phyloP scores from a whole-genome alignment of 164 flowering plant genomes.

The Berberis vulgaris region DNA sequence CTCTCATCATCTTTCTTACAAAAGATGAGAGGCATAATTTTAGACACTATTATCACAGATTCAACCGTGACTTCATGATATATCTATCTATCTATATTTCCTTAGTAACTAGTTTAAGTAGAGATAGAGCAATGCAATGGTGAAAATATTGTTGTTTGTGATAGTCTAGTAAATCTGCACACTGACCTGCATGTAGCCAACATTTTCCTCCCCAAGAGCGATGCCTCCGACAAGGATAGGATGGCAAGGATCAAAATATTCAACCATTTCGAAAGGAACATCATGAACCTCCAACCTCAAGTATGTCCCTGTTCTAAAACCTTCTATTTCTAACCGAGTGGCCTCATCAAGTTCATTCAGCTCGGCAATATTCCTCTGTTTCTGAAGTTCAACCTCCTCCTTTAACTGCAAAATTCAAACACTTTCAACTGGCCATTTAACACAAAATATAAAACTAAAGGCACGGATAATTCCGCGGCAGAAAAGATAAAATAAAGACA shows the following conservation, averaged over 20 bases:
- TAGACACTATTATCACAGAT: no score
- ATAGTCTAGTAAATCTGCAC: neutral
- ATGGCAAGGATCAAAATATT: conserved; percentile 84
- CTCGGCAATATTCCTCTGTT: conserved; percentile 73
- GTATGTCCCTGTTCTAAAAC: conserved; percentile 83
- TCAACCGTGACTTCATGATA: no score
- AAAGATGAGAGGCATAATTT: no score
- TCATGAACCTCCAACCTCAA: conserved; percentile 76
- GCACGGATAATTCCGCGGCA: no score
- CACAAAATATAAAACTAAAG: neutral
- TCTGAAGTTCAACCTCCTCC: conserved; percentile 75
- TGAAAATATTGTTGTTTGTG: no score
- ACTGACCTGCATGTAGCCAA: conserved; percentile 93
- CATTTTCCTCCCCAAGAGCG: conserved; percentile 81
- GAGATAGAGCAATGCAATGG: no score
- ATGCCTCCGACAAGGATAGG: conserved; percentile 91
- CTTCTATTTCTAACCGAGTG: conserved; percentile 74
- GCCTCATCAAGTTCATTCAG: conserved; percentile 83
- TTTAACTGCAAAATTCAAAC: conserved; percentile 50
- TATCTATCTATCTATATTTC: no score
- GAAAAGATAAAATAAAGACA: no score
- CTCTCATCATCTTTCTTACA: no score
- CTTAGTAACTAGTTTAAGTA: no score
- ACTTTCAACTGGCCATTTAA: neutral
- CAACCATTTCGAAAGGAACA: conserved; percentile 95